Evolutionary conservation across 768 basidiomycete genomes (phyloP).

Genomic region (Brasilioporus rufonigricans): DNA sequence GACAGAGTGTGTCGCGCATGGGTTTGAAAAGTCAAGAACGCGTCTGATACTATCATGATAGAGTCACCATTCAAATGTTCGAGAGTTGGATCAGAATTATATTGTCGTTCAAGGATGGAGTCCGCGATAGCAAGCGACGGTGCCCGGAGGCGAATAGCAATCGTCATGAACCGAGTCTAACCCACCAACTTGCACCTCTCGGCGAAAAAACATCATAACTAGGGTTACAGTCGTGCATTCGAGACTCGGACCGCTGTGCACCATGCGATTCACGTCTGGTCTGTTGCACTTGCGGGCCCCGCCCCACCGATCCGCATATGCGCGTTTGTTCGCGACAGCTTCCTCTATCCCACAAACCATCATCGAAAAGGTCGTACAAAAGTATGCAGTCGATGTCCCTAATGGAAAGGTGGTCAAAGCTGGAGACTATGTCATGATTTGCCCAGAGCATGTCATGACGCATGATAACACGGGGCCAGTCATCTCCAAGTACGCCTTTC

Average conservation of each 20-base stretch:
- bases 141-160: too few relatives aligned
- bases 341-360: constrained; percentile 69
- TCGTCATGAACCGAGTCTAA: too few relatives aligned
- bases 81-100: too few relatives aligned
- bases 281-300: constrained; percentile 9
- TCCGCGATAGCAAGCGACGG: too few relatives aligned
- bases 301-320: neutral
- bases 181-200: too few relatives aligned
- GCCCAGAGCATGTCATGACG: constrained; percentile 97
- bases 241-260: neutral
- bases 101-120: too few relatives aligned
- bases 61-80: too few relatives aligned
- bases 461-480: constrained; percentile 99
- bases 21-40: too few relatives aligned
- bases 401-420: constrained; percentile 78
- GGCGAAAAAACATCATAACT: too few relatives aligned
- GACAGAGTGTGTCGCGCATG: too few relatives aligned
- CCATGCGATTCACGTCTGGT: constrained; percentile 16
- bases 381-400: constrained; percentile 89
- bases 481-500: constrained; percentile 78
- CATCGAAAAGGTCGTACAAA: constrained; percentile 97
- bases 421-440: constrained; percentile 99
- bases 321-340: constrained; percentile 35
- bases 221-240: neutral
- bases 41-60: too few relatives aligned